Evolutionary conservation across 805 yeast genomes (phyloP).

Genomic region (Starmerella apis): DNA sequence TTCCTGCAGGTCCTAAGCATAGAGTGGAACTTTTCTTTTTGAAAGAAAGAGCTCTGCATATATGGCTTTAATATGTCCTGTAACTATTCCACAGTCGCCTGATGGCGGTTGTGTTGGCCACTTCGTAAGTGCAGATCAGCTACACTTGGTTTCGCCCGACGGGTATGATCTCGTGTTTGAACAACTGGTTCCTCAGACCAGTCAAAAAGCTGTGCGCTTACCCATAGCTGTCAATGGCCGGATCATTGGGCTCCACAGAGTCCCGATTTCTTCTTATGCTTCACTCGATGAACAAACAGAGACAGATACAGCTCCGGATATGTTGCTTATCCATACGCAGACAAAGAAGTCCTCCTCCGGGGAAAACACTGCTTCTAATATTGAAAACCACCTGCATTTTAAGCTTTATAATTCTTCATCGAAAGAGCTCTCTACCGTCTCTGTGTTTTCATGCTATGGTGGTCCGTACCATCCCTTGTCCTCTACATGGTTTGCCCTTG

Average conservation of each 20-base stretch:
- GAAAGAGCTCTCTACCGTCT: neutral
- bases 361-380: neutral
- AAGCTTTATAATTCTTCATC: neutral
- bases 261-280: neutral
- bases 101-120: slow-evolving; percentile 10
- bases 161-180: slow-evolving; percentile 12
- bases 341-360: neutral
- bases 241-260: neutral
- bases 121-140: slow-evolving; percentile 1
- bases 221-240: neutral
- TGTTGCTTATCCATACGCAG: neutral
- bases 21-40: neutral
- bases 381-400: neutral
- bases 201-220: neutral
- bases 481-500: neutral
- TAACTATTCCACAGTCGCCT: neutral
- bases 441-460: neutral
- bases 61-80: slow-evolving; percentile 11
- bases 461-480: neutral
- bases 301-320: neutral
- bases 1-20: neutral
- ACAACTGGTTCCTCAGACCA: neutral
- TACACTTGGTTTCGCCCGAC: slow-evolving; percentile 5
- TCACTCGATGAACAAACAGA: neutral
- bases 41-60: neutral